Evolutionary conservation across 345 rosid species (phyloP), one percentile per base, ranked within the genome.

Genomic region (Microcos paniculata): DNA sequence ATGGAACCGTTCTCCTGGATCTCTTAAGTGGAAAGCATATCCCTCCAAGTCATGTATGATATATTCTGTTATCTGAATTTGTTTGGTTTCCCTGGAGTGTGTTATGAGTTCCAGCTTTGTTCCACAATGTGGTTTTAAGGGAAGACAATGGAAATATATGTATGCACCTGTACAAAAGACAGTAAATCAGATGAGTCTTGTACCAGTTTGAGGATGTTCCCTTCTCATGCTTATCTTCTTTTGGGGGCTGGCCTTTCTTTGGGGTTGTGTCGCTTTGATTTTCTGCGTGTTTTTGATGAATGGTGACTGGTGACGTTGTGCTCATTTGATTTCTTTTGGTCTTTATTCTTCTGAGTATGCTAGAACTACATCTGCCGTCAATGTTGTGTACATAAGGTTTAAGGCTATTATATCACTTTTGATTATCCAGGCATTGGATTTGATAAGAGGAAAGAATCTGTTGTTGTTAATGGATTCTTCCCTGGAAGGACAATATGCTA

Each of bases 21-120:
- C 92, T 90, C 72, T 81, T 93, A 84, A 95, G 98, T 19, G 98
- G 98, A 79, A 94, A 94, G 78, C 95, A 91, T 80, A 91, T 76
- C 13, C 84, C 76, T 84, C 81, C 77, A 53, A 82, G 76, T 83
- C 87, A 71, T 84, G 85, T 40, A 84, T 72, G 73, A 66, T n/a
- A 18, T 38, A 15, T 51, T 63, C 42, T 57, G 2, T 26, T 61
- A 69, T 31, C 43, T 43, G 19, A 30, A 49, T 30, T 49, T 6
- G 11, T 42, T 42, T 7, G 45, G 45, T 42, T 42, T 7, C 45
- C 45, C 45, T 42, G 9, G 1, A 42, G 1, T 42, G 45, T 42
- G 45, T 8, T 42, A 6, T 48, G 57, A 26, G 42, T 18, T 46
- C 48, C 46, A 23, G 45, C 56, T 5, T 0, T 24, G 57, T 26